Base-by-base conservation (phyloP, 495 filamentous ascomycete genomes). In the Pseudevernia furfuracea region DNA sequence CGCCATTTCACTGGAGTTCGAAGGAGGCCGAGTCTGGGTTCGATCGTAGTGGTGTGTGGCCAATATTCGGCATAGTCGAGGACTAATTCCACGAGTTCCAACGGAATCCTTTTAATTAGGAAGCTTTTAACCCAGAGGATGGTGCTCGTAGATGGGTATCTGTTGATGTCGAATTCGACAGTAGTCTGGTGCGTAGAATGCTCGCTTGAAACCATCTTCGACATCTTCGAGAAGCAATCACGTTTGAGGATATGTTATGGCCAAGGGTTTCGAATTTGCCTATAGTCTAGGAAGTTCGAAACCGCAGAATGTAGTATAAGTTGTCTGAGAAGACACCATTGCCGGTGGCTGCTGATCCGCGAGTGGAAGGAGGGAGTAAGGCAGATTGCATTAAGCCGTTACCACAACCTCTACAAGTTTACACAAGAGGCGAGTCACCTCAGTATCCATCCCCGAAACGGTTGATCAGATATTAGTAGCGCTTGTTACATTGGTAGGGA, bases 11-110 rank as follows among this genome's bases (percentile, higher is more conserved):
- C 52, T 55, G 52, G 52, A 3, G 52, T 55, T 21, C 28, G 52
- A 3, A 55, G 15, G 17, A 55, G 28, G 4, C 17, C 52, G 30
- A 55, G 52, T 55, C 10, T 34, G 6, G 14, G 30, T 9, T 11
- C n/a, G 17, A 21, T 34, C 28, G 52, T 55, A 21, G 52, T 55
- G 52, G 52, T 55, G 30, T 55, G 52, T n/a, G 52, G 52, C 52
- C 52, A 55, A 17, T 34, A 55, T 55, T 55, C 52, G 28, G 52
- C 52, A 34, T 55, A 15, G 30, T 55, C 52, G 3, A 55, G 52
- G 52, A 55, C 17, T n/a, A 55, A 23, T 21, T 55, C 52, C 17
- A 55, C 52, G 17, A 55, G 12, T 21, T 55, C 52, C 30, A 55
- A 7, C 0, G 52, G 52, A 7, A 55, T 28, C 17, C 15, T 55